phyloP scores from a whole-genome alignment of 148 eudicot species.

The Diospyros kaki region DNA sequence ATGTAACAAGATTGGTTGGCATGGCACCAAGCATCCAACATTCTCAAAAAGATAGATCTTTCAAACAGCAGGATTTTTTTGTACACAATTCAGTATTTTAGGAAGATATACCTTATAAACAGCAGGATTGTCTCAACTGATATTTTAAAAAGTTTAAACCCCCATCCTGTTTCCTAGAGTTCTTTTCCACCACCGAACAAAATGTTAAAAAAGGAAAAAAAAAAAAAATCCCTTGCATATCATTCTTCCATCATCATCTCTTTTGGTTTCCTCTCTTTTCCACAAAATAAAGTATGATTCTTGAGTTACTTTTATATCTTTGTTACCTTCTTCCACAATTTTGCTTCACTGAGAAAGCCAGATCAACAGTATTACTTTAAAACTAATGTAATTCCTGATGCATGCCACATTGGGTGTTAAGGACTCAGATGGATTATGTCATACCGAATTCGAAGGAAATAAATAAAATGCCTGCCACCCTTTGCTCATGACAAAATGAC shows the following conservation, averaged over 20 bases:
- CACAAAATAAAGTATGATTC: background rate
- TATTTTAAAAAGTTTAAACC: no score
- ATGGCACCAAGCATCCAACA: no score
- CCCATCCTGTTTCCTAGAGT: no score
- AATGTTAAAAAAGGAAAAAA: no score
- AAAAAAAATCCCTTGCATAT: background rate
- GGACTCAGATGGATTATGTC: background rate
- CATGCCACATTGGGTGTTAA: background rate
- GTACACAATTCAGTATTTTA: no score
- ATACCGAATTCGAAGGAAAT: background rate
- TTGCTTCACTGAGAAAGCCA: background rate
- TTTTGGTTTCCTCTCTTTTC: background rate
- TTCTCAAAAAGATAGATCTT: no score
- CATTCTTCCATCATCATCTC: background rate
- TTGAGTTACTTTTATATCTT: background rate
- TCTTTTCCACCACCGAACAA: no score
- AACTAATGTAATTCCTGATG: background rate
- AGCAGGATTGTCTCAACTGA: no score
- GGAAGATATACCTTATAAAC: no score
- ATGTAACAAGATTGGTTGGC: no score
- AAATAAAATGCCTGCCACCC: background rate
- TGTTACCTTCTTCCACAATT: background rate
- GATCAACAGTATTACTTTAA: background rate
- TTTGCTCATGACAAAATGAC: background rate
- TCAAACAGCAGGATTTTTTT: no score